These are phyloP conservation scores for Arthroderma sp. DNA, from an alignment of 2,329 filamentous ascomycete species.

Conservation along the genomic window DNA sequence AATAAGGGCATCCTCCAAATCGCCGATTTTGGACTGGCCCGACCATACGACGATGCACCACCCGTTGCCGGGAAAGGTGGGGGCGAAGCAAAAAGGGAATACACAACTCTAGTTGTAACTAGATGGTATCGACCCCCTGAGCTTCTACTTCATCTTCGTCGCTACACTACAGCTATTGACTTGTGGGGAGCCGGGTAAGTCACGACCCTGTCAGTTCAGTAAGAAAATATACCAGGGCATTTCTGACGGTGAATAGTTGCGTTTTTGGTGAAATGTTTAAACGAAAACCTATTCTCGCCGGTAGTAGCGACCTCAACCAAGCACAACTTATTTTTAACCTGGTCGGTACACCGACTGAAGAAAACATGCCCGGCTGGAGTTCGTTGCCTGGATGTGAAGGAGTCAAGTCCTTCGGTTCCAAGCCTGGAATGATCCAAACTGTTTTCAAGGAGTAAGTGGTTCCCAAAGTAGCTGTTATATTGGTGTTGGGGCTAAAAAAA, in stretches of 20 bases:
- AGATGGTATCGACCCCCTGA: slow-evolving; percentile 95
- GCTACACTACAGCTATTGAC: slow-evolving; percentile 95
- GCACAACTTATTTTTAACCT: slow-evolving; percentile 88
- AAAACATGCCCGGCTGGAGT: slow-evolving; percentile 87
- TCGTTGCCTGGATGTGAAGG: slow-evolving; percentile 68
- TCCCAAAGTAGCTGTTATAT: slow-evolving; percentile 1
- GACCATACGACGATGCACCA: slow-evolving; percentile 77
- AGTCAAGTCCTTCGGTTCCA: slow-evolving; percentile 48
- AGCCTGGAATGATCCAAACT: slow-evolving; percentile 52
- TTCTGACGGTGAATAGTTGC: slow-evolving; percentile 44
- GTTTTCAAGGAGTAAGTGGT: slow-evolving; percentile 57
- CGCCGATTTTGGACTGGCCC: slow-evolving; percentile 87
- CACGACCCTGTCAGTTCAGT: background rate
- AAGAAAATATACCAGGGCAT: background rate
- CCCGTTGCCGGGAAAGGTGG: slow-evolving; percentile 66
- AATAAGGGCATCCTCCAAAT: slow-evolving; percentile 90
- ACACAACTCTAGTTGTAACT: slow-evolving; percentile 93
- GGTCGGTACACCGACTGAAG: slow-evolving; percentile 76
- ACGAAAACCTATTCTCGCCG: slow-evolving; percentile 80
- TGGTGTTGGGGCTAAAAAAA: background rate
- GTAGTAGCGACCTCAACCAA: slow-evolving; percentile 79
- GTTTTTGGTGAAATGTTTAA: slow-evolving; percentile 97
- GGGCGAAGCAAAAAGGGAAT: slow-evolving; percentile 75
- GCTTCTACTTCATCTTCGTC: slow-evolving; percentile 70
- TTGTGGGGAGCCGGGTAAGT: slow-evolving; percentile 92